Evolutionary conservation across 2,329 filamentous ascomycete species (phyloP), one percentile per base, ranked within the genome.

Genomic region (Penicillium olsonii): DNA sequence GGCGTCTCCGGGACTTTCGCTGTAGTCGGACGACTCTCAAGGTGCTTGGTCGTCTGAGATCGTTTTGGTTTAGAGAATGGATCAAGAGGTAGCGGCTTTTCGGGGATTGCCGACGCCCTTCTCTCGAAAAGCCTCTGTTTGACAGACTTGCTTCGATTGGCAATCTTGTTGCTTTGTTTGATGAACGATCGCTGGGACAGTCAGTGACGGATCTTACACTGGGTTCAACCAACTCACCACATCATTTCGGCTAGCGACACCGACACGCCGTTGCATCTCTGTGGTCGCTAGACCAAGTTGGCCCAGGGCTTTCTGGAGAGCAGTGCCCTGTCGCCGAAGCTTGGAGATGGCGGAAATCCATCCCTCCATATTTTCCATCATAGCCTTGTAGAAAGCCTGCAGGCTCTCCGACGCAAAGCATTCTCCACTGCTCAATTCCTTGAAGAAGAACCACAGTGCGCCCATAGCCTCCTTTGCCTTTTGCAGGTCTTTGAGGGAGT

Each of bases 351-450:
- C 90, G 48, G 85, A 84, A 50, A 86, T 83, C 92, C 92, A 97
- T 37, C 92, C 91, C 56, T 95, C 88, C 8, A 91, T 87, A 61
- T 97, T 97, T 27, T 90, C 89, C 63, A 88, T 87, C 92, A 97
- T 97, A 31, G 92, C 90, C 34, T 86, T 82, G 60, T 88, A 94
- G 17, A 96, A 90, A 39, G 88, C 85, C 29, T 81, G 78, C 18
- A 88, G 81, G 40, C 87, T 83, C 20, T 74, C 69, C 14, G 80
- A 74, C 43, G 79, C 72, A 48, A 84, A 79, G 68, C 82, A 84
- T 56, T 79, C 77, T 4, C 82, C 78, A 31, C 84, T 76, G 38
- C 83, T 79, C 53, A 95, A 81, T 27, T 82, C 76, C 5, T 80
- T 77, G 41, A 97, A 76, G 68, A 95, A 96, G 47, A 82, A 77